Percentiles rank a stretch among this genome's conserved stretches.
Conservation (phyloP, 805 yeast genomes). For the Wickerhamomyces xylosicus region DNA sequence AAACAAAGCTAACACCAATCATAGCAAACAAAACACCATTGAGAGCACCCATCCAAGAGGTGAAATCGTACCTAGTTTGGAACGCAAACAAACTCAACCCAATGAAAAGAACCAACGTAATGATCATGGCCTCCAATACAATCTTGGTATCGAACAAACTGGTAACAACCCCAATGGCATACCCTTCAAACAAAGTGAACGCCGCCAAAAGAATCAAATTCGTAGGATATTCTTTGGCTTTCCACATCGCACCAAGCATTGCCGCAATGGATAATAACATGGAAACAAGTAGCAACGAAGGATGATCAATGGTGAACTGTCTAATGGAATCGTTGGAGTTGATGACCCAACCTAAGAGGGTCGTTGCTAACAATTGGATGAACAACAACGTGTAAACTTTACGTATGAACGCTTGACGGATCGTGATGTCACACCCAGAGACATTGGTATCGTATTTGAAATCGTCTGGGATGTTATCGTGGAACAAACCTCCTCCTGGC, state of each 20-base stretch:
- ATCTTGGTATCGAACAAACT: slow-evolving; percentile 51
- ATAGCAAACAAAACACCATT: slow-evolving; percentile 52
- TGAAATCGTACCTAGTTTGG: slow-evolving; percentile 69
- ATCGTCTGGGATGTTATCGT: slow-evolving; percentile 46
- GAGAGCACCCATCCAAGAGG: slow-evolving; percentile 52
- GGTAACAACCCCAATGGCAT: slow-evolving; percentile 58
- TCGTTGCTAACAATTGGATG: slow-evolving; percentile 54
- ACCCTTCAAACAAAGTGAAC: slow-evolving; percentile 70
- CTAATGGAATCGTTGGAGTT: slow-evolving; percentile 32
- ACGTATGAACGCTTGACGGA: slow-evolving; percentile 67
- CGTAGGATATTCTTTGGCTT: slow-evolving; percentile 59
- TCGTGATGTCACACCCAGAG: slow-evolving; percentile 63
- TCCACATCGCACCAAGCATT: slow-evolving; percentile 51
- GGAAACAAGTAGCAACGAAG: slow-evolving; percentile 50
- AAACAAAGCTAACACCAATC: slow-evolving; percentile 62
- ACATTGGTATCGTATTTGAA: slow-evolving; percentile 76
- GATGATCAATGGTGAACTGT: slow-evolving; percentile 45
- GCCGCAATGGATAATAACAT: slow-evolving; percentile 51
- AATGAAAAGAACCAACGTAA: slow-evolving; percentile 62
- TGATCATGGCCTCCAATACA: slow-evolving; percentile 58
- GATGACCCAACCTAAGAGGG: slow-evolving; percentile 44
- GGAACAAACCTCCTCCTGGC: neutral
- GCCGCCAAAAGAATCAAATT: slow-evolving; percentile 50
- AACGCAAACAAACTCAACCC: slow-evolving; percentile 71
- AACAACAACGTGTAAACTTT: slow-evolving; percentile 69